Conservation (phyloP, 2,329 filamentous ascomycete genomes). For the Neophaeococcomyces aloes region DNA sequence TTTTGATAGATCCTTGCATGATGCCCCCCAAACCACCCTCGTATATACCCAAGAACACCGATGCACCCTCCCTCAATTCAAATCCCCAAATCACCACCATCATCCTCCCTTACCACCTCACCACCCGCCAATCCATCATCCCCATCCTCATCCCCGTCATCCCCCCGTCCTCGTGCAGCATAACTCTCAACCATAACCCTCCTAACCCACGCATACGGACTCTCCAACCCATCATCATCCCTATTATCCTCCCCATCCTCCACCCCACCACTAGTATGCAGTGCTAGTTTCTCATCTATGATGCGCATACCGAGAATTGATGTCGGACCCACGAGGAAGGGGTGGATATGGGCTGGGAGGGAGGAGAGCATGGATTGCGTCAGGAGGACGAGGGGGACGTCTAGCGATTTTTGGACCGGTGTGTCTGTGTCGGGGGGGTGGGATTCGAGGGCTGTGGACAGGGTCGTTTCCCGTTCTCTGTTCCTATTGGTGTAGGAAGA, state of each 20-base stretch:
- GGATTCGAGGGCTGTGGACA: conserved; percentile 1
- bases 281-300: conserved; percentile 1
- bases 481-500: no score
- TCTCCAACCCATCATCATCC: background rate
- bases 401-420: background rate
- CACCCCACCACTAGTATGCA: no score
- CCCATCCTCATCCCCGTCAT: background rate
- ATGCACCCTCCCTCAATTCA: no score
- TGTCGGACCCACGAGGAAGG: conserved; percentile 2
- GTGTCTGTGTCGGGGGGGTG: conserved; percentile 4
- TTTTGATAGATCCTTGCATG: no score
- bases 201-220: conserved; percentile 1
- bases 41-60: no score
- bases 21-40: no score
- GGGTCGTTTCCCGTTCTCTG: no score
- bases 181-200: conserved; percentile 7
- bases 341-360: background rate
- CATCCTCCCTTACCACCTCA: background rate
- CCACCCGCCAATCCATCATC: background rate
- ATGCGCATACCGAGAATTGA: conserved; percentile 1
- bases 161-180: background rate
- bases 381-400: conserved; percentile 1
- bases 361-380: background rate
- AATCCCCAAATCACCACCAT: background rate
- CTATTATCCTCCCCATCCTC: no score